Conservation (phyloP, 2,329 filamentous ascomycete genomes). For the Neophaeococcomyces aloes region DNA sequence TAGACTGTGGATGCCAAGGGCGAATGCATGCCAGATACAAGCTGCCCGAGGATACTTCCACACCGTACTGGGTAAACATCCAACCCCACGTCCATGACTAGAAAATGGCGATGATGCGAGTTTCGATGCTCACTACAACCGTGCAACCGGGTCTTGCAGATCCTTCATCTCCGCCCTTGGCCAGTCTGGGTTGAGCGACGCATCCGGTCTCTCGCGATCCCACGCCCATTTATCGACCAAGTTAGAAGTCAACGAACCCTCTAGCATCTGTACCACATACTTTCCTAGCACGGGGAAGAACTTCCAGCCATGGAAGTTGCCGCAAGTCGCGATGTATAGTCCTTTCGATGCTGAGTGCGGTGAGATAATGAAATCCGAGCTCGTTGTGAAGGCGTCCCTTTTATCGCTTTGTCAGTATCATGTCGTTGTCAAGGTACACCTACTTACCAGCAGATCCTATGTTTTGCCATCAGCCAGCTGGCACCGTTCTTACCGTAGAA, state of each 20-base stretch:
- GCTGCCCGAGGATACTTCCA: no score
- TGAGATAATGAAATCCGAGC: slow-evolving; percentile 42
- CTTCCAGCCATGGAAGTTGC: slow-evolving; percentile 42
- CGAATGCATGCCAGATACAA: no score
- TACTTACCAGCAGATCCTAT: slow-evolving; percentile 56
- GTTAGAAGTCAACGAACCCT: slow-evolving; percentile 33
- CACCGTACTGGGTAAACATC: no score
- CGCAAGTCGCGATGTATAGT: slow-evolving; percentile 33
- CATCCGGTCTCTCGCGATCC: slow-evolving; percentile 49
- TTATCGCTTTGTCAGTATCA: slow-evolving; percentile 8
- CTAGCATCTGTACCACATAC: slow-evolving; percentile 39
- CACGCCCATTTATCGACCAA: slow-evolving; percentile 36
- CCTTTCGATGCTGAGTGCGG: slow-evolving; percentile 33
- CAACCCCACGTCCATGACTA: no score
- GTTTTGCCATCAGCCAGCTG: slow-evolving; percentile 49
- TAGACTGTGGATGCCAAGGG: no score
- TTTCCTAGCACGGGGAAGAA: slow-evolving; percentile 45
- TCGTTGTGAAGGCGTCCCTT: slow-evolving; percentile 57
- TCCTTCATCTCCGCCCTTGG: slow-evolving; percentile 49
- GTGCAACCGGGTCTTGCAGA: slow-evolving; percentile 30
- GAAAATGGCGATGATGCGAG: no score
- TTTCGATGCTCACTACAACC: slow-evolving; percentile 22
- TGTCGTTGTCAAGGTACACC: neutral
- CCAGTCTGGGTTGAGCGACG: slow-evolving; percentile 44
- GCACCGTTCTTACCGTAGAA: slow-evolving; percentile 50